Evolutionary conservation across 2,329 filamentous ascomycete species (phyloP), one percentile per base, ranked within the genome.

Genomic region (Huntiella decipiens): DNA sequence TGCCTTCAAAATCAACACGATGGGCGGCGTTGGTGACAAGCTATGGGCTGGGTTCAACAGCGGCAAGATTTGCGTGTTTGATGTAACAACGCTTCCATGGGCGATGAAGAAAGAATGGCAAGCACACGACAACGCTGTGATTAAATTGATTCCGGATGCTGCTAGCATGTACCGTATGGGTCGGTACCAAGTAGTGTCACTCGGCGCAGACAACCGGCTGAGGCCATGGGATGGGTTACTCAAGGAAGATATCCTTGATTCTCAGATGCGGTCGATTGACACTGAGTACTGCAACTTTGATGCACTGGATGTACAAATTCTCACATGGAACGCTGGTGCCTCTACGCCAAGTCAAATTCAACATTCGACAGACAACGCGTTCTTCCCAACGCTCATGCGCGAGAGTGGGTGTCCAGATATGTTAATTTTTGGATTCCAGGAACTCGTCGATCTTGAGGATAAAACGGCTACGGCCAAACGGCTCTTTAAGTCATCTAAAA

Each of bases 241-340:
- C 45, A 79, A 91, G 59, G 85, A 94, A 19, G 91, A 96, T 61
- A 95, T 85, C 81, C 68, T 96, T n/a, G 87, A 95, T 61, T 67
- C 70, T 33, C 75, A 84, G 52, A 93, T 98, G 86, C 85, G 92
- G 57, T 70, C 73, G 31, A 76, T 78, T 51, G 87, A 95, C 55
- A 68, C 73, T 1, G 74, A 91, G 42, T 96, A 84, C 57, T 95
- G 87, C 64, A 71, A 74, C 22, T 94, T 96, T 59, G 72, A 86
- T 45, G 79, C 92, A 54, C 67, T 96, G 48, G 79, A 76, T 42
- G 78, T 82, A 10, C 66, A 85, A 34, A 74, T 94, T 19, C 71
- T 96, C 66, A 95, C 87, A 0, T 98, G 91, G 91, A 98, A 98
- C 58, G 88, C 87, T 1, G 91, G 91, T 1, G 91, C 91, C n/a